phyloP scores from a whole-genome alignment of 179 eudicot species.

The Beta lomatogona region DNA sequence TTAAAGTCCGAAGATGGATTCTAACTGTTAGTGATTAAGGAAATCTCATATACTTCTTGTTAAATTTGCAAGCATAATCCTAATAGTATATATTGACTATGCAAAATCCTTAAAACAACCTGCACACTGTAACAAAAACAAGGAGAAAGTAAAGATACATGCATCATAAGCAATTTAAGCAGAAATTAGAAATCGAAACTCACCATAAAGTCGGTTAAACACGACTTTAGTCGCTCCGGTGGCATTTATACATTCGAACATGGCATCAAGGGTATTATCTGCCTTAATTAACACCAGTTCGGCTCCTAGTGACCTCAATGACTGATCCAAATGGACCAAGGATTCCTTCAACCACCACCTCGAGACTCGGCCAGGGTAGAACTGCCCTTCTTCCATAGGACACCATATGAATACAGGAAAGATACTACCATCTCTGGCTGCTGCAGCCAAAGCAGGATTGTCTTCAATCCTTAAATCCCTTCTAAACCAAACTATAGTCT shows the following conservation, averaged over 20 bases:
- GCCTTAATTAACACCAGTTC: constrained; percentile 67
- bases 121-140: neutral
- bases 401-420: constrained; percentile 89
- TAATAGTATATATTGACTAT: neutral
- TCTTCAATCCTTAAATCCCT: constrained; percentile 97
- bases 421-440: constrained; percentile 83
- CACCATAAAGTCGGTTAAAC: constrained; percentile 93
- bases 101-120: neutral
- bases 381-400: constrained; percentile 94
- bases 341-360: constrained; percentile 99
- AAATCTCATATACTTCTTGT: neutral
- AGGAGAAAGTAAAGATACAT: neutral
- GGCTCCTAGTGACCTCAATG: constrained; percentile 80
- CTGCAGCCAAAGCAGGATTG: constrained; percentile 88
- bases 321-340: constrained; percentile 63
- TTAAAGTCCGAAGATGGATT: too few species aligned
- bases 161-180: constrained; percentile 6
- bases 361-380: constrained; percentile 89
- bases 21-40: too few species aligned
- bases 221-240: constrained; percentile 81
- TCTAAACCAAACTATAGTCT: constrained; percentile 93
- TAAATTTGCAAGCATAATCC: neutral
- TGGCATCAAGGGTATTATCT: constrained; percentile 72
- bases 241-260: constrained; percentile 65
- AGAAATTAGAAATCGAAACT: constrained; percentile 18